Percentiles rank a stretch among this genome's conserved stretches.
phyloP scores from a whole-genome alignment of 495 filamentous ascomycete species.

The Neurospora tetraspora region DNA sequence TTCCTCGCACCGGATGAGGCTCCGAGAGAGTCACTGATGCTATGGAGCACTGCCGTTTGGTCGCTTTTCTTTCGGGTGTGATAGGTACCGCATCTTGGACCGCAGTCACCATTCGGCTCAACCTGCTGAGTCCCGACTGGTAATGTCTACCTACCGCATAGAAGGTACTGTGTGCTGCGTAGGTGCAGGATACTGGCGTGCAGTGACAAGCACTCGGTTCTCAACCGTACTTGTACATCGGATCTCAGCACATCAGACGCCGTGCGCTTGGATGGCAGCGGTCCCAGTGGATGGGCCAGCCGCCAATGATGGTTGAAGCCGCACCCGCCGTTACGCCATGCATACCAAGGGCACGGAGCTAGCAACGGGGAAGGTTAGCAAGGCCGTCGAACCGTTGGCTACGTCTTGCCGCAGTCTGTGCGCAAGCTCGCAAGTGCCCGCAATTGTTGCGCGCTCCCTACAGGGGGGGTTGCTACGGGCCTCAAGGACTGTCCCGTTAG shows the following conservation, averaged over 20 bases:
- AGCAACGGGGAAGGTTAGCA: not conserved
- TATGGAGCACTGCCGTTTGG: not conserved
- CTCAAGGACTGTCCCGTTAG: not conserved
- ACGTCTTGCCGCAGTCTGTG: not conserved
- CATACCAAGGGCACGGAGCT: not conserved
- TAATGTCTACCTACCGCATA: conserved; percentile 17
- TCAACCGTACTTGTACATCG: conserved; percentile 1
- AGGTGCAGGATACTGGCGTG: not conserved
- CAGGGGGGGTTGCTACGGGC: not conserved
- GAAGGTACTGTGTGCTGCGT: conserved; percentile 16
- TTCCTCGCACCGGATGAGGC: not conserved
- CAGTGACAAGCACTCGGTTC: not conserved
- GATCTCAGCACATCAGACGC: not conserved
- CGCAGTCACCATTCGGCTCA: conserved; percentile 1
- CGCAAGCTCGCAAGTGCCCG: not conserved
- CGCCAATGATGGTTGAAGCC: conserved; percentile 1
- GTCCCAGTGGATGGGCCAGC: not conserved
- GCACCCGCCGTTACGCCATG: conserved; percentile 8
- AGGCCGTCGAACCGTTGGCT: not conserved
- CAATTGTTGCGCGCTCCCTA: conserved; percentile 8
- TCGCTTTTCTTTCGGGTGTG: not conserved
- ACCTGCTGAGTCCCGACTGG: conserved; percentile 5
- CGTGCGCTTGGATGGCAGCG: not conserved
- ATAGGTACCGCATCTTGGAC: not conserved
- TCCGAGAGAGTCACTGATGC: not conserved